Evolutionary conservation across 2,329 filamentous ascomycete genomes (phyloP), one percentile per base, ranked within the genome.

Genomic region (Setomelanomma holmii): DNA sequence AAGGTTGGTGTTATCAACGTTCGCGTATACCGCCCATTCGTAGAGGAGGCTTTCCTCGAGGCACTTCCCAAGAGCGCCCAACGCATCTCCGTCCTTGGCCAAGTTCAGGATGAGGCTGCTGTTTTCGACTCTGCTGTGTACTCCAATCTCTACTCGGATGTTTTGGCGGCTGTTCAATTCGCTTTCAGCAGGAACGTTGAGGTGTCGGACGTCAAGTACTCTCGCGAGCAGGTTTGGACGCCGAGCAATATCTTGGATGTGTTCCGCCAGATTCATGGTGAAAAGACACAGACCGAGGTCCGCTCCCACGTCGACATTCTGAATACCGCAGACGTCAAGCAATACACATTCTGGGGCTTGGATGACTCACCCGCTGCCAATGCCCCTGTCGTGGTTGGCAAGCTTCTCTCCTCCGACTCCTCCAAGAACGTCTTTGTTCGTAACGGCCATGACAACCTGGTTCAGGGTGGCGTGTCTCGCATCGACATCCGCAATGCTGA

Each of bases 331-430:
- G 73, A 76, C 17, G 86, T 87, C 17, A 84, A 90, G 74, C 90
- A 98, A 76, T 98, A 95, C 79, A 88, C 88, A 11, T 97, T 99
- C 83, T 98, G 93, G 92, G 90, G 97, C 63, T 73, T 90, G 35
- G 93, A 96, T 69, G 84, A 87, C 73, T 92, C 92, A 22, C 76
- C 80, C 1, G 84, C 88, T 45, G 81, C 83, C 45, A 80, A 80
- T 53, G 87, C 91, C 1, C 88, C 91, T 10, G 77, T 84, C 19
- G 84, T 78, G 40, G 71, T 89, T 42, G 84, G 82, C 35, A 81
- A 86, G 68, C 79, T 86, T 7, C 75, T 89, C 30, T 83, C 86
- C 3, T 80, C 79, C 24, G 84, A 88, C 63, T 84, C 84, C 8
- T 75, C 83, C 0, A 80, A 80, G 70, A 88, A 87, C 58, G 82